A percentile compares a stretch with the other conserved stretches of the same genome.
phyloP scores from a whole-genome alignment of 2,329 filamentous ascomycete genomes.

The Bipolaris cookei region DNA sequence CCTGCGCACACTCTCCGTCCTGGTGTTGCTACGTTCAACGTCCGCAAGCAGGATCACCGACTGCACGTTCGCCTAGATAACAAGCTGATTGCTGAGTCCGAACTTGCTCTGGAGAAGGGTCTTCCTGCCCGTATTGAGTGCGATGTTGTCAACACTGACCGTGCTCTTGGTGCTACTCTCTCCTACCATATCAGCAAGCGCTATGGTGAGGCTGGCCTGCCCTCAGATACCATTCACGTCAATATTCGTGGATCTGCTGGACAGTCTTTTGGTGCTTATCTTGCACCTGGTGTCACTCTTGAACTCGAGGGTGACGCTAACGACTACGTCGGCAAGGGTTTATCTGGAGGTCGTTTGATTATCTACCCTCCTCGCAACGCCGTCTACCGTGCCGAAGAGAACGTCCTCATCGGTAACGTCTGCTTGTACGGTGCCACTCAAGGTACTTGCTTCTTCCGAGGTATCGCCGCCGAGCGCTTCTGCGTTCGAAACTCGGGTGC shows the following conservation, averaged over 20 bases:
- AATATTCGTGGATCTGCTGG: constrained; percentile 97
- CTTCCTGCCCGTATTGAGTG: constrained; percentile 92
- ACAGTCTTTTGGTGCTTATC: constrained; percentile 93
- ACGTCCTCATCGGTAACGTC: constrained; percentile 90
- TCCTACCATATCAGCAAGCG: constrained; percentile 96
- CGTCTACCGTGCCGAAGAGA: constrained; percentile 95
- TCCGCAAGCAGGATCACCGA: constrained; percentile 95
- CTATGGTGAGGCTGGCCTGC: constrained; percentile 86
- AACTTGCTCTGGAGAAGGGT: constrained; percentile 92
- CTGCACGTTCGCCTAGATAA: constrained; percentile 94
- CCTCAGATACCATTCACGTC: constrained; percentile 91
- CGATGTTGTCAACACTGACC: constrained; percentile 95
- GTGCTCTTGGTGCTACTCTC: constrained; percentile 88
- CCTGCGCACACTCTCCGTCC: constrained; percentile 95
- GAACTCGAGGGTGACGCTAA: constrained; percentile 96
- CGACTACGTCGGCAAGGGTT: constrained; percentile 94
- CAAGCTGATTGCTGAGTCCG: constrained; percentile 94
- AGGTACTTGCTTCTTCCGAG: constrained; percentile 94
- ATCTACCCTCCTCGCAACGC: constrained; percentile 90
- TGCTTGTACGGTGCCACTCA: constrained; percentile 93
- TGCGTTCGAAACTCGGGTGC: constrained; percentile 96
- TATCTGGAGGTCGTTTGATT: constrained; percentile 91
- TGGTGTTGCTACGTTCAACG: constrained; percentile 95
- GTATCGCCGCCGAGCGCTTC: constrained; percentile 94
- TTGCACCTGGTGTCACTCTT: constrained; percentile 90